phyloP scores from a whole-genome alignment of 1,284 basidiomycete genomes.

The Sutorius eximius region DNA sequence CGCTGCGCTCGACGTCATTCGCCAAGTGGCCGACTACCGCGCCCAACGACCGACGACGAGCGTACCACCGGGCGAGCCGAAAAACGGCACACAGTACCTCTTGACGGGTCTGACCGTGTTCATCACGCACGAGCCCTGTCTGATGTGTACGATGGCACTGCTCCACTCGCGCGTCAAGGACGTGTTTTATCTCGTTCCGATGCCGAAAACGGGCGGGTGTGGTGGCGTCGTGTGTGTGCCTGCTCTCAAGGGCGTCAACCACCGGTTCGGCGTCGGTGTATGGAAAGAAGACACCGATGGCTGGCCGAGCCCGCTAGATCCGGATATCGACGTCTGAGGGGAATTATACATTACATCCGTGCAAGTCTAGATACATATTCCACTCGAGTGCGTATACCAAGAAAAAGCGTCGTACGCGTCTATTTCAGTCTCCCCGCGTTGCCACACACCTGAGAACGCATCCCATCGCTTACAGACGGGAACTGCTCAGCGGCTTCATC shows the following conservation, averaged over 20 bases:
- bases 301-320: constrained; percentile 11
- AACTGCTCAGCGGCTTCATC: constrained; percentile 1
- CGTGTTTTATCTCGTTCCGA: constrained; percentile 72
- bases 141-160: constrained; percentile 95
- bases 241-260: constrained; percentile 77
- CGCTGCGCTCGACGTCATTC: constrained; percentile 76
- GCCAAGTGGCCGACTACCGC: constrained; percentile 61
- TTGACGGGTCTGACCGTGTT: constrained; percentile 82
- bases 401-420: neutral
- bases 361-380: neutral
- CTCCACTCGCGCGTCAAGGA: constrained; percentile 88
- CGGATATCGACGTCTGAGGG: constrained; percentile 21
- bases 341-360: neutral
- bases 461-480: constrained; percentile 22
- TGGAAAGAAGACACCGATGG: constrained; percentile 46
- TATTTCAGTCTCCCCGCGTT: constrained; percentile 1
- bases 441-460: neutral
- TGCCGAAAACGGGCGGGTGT: constrained; percentile 74
- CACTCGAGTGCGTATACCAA: constrained; percentile 1
- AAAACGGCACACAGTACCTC: constrained; percentile 79
- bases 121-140: constrained; percentile 90
- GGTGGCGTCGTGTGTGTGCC: constrained; percentile 72
- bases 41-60: constrained; percentile 28
- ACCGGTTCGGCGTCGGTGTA: constrained; percentile 69
- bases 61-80: constrained; percentile 14